Base-by-base conservation (phyloP, 2,329 filamentous ascomycete genomes). In the Trichoderma asperellum region DNA sequence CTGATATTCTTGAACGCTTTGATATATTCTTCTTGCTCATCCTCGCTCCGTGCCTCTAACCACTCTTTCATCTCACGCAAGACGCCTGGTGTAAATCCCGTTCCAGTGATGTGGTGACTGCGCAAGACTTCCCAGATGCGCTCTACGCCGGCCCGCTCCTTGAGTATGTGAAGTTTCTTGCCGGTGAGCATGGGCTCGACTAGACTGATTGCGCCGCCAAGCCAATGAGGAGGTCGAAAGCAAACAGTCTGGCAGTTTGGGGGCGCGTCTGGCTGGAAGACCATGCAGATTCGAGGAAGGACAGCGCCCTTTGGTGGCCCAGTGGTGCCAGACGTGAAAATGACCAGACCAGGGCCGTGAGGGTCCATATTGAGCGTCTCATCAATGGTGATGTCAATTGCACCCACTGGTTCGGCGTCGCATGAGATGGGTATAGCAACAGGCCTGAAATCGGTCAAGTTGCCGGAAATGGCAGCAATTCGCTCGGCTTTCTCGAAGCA, bases 231-330 rank as follows among this genome's bases (percentile, higher is more conserved):
- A 2, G 73, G 72, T 2, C 73, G 72, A 56, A 66, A 73, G 53
- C 63, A 69, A 47, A 75, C 24, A 7, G 68, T 61, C 12, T 68
- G 66, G 47, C 59, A 60, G 10, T 64, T 68, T 18, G 68, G 52
- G 5, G 63, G 34, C 2, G 62, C 69, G 7, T 68, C 49, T 0
- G 57, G 58, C 2, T 43, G 24, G 18, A 60, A 63, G 2, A 49
- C 47, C 21, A 70, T 58, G 56, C 61, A 72, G 16, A 49, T 49
- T 18, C 70, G 53, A 2, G 72, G 72, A 72, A 97, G 81, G 24
- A 93, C 85, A 1, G 93, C 92, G 70, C 79, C 82, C 72, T 85
- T 85, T 4, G 83, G 82, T 0, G 79, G 73, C 5, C 81, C 82
- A 0, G 83, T 84, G 12, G 83, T 85, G 18, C 83, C 83, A 70